A percentile compares a stretch with the other conserved stretches of the same genome.
These are phyloP conservation scores for Lachancea nothofagi DNA, from an alignment of 805 yeast genomes.

Conservation along the genomic window DNA sequence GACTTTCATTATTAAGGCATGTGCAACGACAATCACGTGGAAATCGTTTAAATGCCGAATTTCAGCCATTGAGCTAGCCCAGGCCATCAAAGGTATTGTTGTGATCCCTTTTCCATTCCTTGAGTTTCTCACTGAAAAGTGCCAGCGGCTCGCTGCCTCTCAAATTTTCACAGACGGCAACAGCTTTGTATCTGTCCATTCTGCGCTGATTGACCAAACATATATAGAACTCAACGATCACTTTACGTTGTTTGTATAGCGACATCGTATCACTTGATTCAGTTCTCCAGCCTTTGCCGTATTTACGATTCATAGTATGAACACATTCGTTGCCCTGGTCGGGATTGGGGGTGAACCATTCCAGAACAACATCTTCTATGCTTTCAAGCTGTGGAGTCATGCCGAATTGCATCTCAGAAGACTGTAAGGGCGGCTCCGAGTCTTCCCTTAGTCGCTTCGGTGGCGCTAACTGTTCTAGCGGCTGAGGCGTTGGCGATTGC, in stretches of 20 bases:
- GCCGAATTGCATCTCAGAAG: slow-evolving; percentile 10
- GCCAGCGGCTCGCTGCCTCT: slow-evolving; percentile 8
- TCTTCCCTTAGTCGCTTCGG: slow-evolving; percentile 7
- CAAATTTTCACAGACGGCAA: slow-evolving; percentile 21
- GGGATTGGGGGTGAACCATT: slow-evolving; percentile 34
- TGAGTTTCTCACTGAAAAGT: slow-evolving; percentile 12
- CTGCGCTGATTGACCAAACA: slow-evolving; percentile 23
- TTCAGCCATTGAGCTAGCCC: background rate
- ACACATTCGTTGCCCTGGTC: slow-evolving; percentile 25
- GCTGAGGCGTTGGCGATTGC: slow-evolving; percentile 5
- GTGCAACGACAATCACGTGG: too few relatives aligned
- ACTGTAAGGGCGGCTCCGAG: slow-evolving; percentile 4
- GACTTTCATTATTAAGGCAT: too few relatives aligned
- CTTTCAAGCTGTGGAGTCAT: slow-evolving; percentile 18
- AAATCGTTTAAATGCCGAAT: too few relatives aligned
- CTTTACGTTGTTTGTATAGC: slow-evolving; percentile 26
- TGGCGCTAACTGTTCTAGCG: background rate
- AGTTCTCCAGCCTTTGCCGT: slow-evolving; percentile 28
- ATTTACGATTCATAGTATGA: slow-evolving; percentile 29
- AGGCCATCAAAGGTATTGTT: slow-evolving; percentile 15
- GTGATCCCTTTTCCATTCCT: slow-evolving; percentile 22
- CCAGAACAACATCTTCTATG: slow-evolving; percentile 27
- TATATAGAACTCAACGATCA: slow-evolving; percentile 30
- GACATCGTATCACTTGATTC: slow-evolving; percentile 12
- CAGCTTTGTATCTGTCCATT: slow-evolving; percentile 25